phyloP scores from a whole-genome alignment of 2,329 filamentous ascomycete species.

The Aureobasidium sp. region DNA sequence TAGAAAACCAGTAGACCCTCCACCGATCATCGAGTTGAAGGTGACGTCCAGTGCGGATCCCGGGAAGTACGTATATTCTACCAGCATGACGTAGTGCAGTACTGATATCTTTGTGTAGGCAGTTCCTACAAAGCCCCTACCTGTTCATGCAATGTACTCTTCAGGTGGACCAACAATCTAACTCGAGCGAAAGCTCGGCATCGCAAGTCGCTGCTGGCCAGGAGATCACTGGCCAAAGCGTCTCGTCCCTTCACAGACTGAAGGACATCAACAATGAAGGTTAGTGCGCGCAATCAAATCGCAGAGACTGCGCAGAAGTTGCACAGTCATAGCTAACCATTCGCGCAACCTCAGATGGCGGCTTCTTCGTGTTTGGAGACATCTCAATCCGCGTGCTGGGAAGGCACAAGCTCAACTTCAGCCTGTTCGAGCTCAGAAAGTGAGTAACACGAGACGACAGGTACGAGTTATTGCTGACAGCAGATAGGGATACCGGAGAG shows the following conservation, averaged over 20 bases:
- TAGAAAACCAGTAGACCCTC: conserved; percentile 81
- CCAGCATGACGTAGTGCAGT: background rate
- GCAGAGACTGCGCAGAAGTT: background rate
- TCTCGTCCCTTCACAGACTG: conserved; percentile 72
- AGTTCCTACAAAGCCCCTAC: conserved; percentile 57
- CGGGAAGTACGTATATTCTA: conserved; percentile 45
- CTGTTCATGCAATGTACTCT: conserved; percentile 53
- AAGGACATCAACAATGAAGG: conserved; percentile 66
- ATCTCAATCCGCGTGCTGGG: conserved; percentile 70
- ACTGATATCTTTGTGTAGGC: conserved; percentile 29
- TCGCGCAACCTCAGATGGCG: conserved; percentile 49
- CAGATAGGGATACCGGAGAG: conserved; percentile 25
- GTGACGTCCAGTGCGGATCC: conserved; percentile 43
- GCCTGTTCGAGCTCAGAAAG: conserved; percentile 63
- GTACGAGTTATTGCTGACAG: background rate
- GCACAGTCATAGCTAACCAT: background rate
- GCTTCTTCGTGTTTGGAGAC: conserved; percentile 87
- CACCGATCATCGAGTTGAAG: conserved; percentile 68
- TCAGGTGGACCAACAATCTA: conserved; percentile 40
- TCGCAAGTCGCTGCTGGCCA: background rate
- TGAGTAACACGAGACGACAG: conserved; percentile 25
- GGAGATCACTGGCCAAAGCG: conserved; percentile 53
- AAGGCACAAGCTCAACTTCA: conserved; percentile 64
- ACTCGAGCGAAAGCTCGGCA: conserved; percentile 24
- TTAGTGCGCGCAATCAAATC: conserved; percentile 18